phyloP scores from a whole-genome alignment of 1,139 yeast species.

The Saccharomyces uvarum region DNA sequence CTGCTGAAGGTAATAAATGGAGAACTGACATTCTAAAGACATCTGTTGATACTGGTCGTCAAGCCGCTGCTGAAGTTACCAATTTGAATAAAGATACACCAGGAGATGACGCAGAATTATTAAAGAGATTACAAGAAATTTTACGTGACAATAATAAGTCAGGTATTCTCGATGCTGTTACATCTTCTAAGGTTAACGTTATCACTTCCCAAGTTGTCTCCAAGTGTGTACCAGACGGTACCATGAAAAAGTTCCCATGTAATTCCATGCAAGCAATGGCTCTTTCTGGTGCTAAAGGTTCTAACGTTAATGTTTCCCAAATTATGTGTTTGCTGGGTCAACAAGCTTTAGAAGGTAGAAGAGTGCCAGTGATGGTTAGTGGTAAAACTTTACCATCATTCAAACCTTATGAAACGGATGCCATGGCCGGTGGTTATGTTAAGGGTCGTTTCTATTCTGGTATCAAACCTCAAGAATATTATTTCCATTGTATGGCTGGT shows the following conservation, averaged over 20 bases:
- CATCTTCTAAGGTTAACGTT: constrained; percentile 86
- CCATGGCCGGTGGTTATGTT: constrained; percentile 97
- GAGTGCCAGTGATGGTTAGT: constrained; percentile 98
- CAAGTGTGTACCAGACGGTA: constrained; percentile 92
- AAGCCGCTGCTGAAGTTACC: constrained; percentile 91
- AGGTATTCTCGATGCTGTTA: constrained; percentile 91
- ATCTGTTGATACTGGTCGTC: constrained; percentile 75
- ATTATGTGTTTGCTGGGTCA: constrained; percentile 99
- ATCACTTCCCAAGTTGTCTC: constrained; percentile 90
- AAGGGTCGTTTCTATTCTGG: constrained; percentile 97
- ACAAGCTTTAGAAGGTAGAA: constrained; percentile 97
- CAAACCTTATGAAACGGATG: constrained; percentile 93
- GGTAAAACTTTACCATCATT: constrained; percentile 96
- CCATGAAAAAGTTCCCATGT: constrained; percentile 89
- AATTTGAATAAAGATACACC: constrained; percentile 56
- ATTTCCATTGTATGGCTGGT: constrained; percentile 99
- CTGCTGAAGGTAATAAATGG: constrained; percentile 85
- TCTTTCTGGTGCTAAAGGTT: constrained; percentile 97
- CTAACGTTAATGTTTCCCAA: constrained; percentile 95
- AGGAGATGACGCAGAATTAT: constrained; percentile 64
- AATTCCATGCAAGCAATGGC: constrained; percentile 99
- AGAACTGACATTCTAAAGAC: constrained; percentile 72
- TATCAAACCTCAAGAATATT: constrained; percentile 97
- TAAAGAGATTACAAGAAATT: constrained; percentile 86
- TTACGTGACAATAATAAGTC: constrained; percentile 87